Percentiles rank a stretch among this genome's conserved stretches.
Conservation (phyloP, 768 basidiomycete genomes). For the Boletus insuetus region DNA sequence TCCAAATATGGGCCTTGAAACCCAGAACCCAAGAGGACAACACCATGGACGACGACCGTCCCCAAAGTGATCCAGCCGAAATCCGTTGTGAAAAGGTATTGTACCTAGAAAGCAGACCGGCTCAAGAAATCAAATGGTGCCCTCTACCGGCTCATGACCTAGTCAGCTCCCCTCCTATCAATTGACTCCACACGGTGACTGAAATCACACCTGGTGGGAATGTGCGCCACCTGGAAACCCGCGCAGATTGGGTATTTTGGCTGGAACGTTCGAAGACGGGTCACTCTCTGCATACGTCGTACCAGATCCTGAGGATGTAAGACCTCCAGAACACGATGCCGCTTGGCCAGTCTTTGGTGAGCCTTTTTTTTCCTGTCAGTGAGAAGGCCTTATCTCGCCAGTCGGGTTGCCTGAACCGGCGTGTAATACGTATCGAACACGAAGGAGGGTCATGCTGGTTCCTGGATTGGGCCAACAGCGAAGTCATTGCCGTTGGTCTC, state of each 20-base stretch:
- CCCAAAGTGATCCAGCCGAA: slow-evolving; percentile 17
- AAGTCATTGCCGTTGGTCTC: slow-evolving; percentile 76
- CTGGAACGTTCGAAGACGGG: slow-evolving; percentile 85
- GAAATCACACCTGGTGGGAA: slow-evolving; percentile 16
- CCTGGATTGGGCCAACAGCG: slow-evolving; percentile 90
- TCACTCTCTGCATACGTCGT: slow-evolving; percentile 80
- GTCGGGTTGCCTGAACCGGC: slow-evolving; percentile 63
- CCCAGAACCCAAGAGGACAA: slow-evolving; percentile 15
- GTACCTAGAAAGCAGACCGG: slow-evolving; percentile 79
- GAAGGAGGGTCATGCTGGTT: slow-evolving; percentile 73
- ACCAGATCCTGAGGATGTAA: slow-evolving; percentile 68
- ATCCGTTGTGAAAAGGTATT: slow-evolving; percentile 85
- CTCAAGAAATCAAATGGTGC: slow-evolving; percentile 88
- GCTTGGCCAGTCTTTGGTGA: slow-evolving; percentile 49
- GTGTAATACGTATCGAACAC: slow-evolving; percentile 67
- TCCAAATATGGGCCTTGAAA: slow-evolving; percentile 82
- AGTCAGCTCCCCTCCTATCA: slow-evolving; percentile 29
- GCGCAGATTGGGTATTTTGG: slow-evolving; percentile 78
- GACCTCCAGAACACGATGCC: slow-evolving; percentile 23
- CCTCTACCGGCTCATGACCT: slow-evolving; percentile 79
- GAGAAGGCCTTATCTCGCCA: slow-evolving; percentile 25
- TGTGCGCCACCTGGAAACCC: slow-evolving; percentile 17
- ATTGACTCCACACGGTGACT: neutral
- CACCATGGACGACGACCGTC: slow-evolving; percentile 26
- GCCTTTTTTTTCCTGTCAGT: slow-evolving; percentile 13